Base-by-base conservation (phyloP, 768 basidiomycete genomes). In the Boletus subparvulus region DNA sequence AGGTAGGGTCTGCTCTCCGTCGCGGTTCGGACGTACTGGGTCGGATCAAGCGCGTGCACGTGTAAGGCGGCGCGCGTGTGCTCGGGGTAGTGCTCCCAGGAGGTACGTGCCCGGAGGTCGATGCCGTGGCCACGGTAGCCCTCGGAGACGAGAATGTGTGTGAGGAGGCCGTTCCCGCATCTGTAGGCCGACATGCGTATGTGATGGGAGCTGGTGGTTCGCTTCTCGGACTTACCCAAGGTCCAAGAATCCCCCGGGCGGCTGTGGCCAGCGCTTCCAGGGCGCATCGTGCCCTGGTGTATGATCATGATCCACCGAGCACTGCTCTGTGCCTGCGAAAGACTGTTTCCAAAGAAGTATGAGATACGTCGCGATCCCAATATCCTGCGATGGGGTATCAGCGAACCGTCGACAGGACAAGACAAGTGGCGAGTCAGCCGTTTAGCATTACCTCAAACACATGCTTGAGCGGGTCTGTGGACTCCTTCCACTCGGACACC, bases 321-420 rank as follows among this genome's bases (percentile, higher is more conserved):
- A 43, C 11, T 40, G 35, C 17, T 39, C 47, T 4, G 30, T 30
- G 21, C 16, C 13, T 3, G 39, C 65, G 65, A 84, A 96, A 14
- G 84, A 85, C 36, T 83, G 77, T 64, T 88, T 92, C 96, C 96
- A 98, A 4, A 98, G 74, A 1, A 96, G 79, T 73, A 98, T 92
- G 28, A 98, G 77, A 69, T 90, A 98, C 2, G 93, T 92, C 3
- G 94, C 94, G 42, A 98, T 95, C 16, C 92, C 92, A 36, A 98
- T 92, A 68, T 98, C 96, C 90, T 96, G 63, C 33, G 45, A 37
- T 16, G 40, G 35, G 8, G 35, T 12, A 28, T 57, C 36, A 62
- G 45, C 37, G 21, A 37, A 26, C 10, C 37, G 14, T 21, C 41
- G 11, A 14, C 5, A 41, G 10, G 10, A 11, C 30, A 9, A 32